Percentiles rank a stretch among this genome's conserved stretches.
phyloP scores from a whole-genome alignment of 106 monocot species.

The Allium cepa region DNA sequence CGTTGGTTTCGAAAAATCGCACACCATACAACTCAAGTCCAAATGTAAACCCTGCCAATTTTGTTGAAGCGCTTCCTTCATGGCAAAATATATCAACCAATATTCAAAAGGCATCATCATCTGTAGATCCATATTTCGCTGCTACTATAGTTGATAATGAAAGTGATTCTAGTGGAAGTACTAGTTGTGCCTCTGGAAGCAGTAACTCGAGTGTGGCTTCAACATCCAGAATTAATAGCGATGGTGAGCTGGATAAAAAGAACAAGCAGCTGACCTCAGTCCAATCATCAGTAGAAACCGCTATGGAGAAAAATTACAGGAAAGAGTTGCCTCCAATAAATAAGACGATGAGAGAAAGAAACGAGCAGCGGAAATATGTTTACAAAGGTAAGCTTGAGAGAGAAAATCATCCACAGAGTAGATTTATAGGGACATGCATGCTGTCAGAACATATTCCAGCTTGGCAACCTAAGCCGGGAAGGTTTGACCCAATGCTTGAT shows the following conservation, averaged over 20 bases:
- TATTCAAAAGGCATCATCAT: slow-evolving; percentile 40
- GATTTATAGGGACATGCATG: slow-evolving; percentile 26
- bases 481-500: slow-evolving; percentile 79
- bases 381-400: slow-evolving; percentile 20
- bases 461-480: slow-evolving; percentile 6
- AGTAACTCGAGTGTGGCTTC: slow-evolving; percentile 5
- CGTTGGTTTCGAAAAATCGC: slow-evolving; percentile 82
- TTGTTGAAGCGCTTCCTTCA: slow-evolving; percentile 42
- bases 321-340: slow-evolving; percentile 12
- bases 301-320: slow-evolving; percentile 7
- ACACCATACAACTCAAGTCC: slow-evolving; percentile 63
- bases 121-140: slow-evolving; percentile 7
- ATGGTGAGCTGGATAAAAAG: slow-evolving; percentile 7
- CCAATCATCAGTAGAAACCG: slow-evolving; percentile 34
- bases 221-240: slow-evolving; percentile 9
- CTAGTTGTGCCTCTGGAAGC: slow-evolving; percentile 11
- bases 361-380: slow-evolving; percentile 12
- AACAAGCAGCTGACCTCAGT: slow-evolving; percentile 6
- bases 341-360: slow-evolving; percentile 9
- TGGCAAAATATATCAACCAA: slow-evolving; percentile 29
- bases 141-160: slow-evolving; percentile 24
- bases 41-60: slow-evolving; percentile 41
- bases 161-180: slow-evolving; percentile 15
- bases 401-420: slow-evolving; percentile 32
- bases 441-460: slow-evolving; percentile 7